Conservation (phyloP, 768 basidiomycete genomes). For the Arthromyces matolae region DNA sequence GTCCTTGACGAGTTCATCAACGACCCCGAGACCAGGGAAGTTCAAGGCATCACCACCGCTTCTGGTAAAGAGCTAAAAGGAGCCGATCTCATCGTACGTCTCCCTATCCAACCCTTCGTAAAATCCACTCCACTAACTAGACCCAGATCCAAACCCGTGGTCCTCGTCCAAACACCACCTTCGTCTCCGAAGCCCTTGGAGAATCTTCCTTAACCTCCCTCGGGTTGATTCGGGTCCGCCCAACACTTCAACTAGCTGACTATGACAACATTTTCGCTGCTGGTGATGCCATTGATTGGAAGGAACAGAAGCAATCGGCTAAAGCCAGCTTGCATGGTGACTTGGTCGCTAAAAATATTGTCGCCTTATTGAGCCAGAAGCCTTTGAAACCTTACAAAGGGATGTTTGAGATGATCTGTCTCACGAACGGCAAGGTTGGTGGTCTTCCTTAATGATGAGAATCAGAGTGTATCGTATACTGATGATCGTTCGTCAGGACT, state of each 20-base stretch:
- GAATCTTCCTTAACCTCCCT: conserved; percentile 31
- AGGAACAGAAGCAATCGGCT: conserved; percentile 56
- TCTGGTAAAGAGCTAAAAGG: conserved; percentile 42
- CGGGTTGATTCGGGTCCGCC: conserved; percentile 47
- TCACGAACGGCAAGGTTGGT: conserved; percentile 56
- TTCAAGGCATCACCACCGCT: conserved; percentile 43
- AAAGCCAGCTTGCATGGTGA: conserved; percentile 45
- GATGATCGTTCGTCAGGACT: conserved; percentile 27
- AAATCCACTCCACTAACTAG: background rate
- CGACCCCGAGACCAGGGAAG: conserved; percentile 35
- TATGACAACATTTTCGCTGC: conserved; percentile 59
- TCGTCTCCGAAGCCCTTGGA: conserved; percentile 41
- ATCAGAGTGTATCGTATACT: no score
- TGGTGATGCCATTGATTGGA: conserved; percentile 64
- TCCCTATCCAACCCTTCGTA: background rate
- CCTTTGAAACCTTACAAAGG: conserved; percentile 43
- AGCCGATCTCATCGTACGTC: conserved; percentile 58
- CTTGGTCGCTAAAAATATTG: conserved; percentile 48
- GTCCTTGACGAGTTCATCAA: conserved; percentile 55
- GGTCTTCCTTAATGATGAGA: background rate
- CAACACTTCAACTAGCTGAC: conserved; percentile 53
- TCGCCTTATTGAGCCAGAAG: conserved; percentile 36
- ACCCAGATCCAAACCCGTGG: conserved; percentile 38
- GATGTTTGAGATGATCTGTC: conserved; percentile 48
- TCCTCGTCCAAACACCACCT: conserved; percentile 47